Conservation (phyloP, 2,329 filamentous ascomycete species). For the Pyrenophora graminea region DNA sequence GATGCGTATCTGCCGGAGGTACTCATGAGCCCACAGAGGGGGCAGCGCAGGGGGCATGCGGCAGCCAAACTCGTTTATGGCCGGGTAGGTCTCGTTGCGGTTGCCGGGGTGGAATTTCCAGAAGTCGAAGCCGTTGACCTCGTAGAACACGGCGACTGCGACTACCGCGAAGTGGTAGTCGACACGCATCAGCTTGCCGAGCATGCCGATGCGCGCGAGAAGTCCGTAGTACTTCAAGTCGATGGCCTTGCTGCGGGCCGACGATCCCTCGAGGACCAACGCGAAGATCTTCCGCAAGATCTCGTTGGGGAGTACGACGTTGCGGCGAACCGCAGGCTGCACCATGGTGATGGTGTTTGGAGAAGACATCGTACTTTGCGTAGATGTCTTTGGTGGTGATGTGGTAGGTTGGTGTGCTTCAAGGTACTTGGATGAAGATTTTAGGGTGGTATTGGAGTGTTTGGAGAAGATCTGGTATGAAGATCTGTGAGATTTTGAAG, state of each 20-base stretch:
- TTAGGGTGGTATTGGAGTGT: neutral
- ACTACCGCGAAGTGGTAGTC: constrained; percentile 6
- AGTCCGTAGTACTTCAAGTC: neutral
- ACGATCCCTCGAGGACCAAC: neutral
- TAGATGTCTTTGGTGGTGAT: neutral
- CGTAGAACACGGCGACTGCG: constrained; percentile 18
- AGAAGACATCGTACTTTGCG: constrained; percentile 5
- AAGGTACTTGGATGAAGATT: neutral
- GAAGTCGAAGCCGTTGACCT: constrained; percentile 9
- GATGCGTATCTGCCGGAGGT: constrained; percentile 10
- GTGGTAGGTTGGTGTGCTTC: neutral
- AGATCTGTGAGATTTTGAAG: neutral
- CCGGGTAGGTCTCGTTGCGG: neutral
- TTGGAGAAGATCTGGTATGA: neutral
- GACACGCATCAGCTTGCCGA: constrained; percentile 1
- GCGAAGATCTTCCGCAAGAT: constrained; percentile 21
- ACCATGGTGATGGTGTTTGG: constrained; percentile 8
- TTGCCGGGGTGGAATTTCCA: neutral
- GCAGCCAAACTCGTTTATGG: neutral
- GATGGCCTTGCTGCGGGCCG: neutral
- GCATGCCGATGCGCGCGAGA: neutral
- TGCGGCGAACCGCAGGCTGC: constrained; percentile 3
- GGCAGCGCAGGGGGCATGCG: constrained; percentile 1
- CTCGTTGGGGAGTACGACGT: constrained; percentile 19
- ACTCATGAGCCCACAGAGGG: neutral